These are phyloP conservation scores for Elymus sibiricus DNA, from an alignment of 176 grass and related monocot genomes.

Conservation along the genomic window DNA sequence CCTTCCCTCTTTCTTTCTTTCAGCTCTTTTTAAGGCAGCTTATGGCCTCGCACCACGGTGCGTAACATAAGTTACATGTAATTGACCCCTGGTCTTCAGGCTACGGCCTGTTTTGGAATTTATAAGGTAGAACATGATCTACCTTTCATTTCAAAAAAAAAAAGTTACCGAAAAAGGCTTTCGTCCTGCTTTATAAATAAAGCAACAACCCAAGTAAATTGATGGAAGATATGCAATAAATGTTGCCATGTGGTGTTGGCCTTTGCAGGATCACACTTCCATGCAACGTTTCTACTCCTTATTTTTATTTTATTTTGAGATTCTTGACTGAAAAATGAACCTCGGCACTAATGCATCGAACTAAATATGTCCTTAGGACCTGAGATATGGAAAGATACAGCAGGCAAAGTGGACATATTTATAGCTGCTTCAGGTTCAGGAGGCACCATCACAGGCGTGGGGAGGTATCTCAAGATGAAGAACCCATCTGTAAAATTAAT, in stretches of 20 bases:
- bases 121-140: too few relatives aligned
- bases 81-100: too few relatives aligned
- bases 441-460: conserved; percentile 73
- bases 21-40: too few relatives aligned
- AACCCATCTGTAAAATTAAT: conserved; percentile 63
- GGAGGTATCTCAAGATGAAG: conserved; percentile 82
- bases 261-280: not conserved
- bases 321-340: not conserved
- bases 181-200: too few relatives aligned
- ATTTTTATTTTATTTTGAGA: not conserved
- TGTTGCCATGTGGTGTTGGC: not conserved
- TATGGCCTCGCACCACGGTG: too few relatives aligned
- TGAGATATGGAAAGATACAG: conserved; percentile 93
- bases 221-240: not conserved
- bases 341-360: not conserved
- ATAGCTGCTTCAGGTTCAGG: conserved; percentile 69
- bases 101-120: too few relatives aligned
- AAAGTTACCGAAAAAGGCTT: too few relatives aligned
- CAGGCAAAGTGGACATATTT: conserved; percentile 86
- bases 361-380: conserved; percentile 48
- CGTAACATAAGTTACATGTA: too few relatives aligned
- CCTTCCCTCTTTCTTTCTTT: too few relatives aligned
- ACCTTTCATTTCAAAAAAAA: too few relatives aligned
- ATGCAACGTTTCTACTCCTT: not conserved
- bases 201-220: too few relatives aligned